Evolutionary conservation across 2,329 filamentous ascomycete species (phyloP), one percentile per base, ranked within the genome.

Genomic region (Cladophialophora bantiana): DNA sequence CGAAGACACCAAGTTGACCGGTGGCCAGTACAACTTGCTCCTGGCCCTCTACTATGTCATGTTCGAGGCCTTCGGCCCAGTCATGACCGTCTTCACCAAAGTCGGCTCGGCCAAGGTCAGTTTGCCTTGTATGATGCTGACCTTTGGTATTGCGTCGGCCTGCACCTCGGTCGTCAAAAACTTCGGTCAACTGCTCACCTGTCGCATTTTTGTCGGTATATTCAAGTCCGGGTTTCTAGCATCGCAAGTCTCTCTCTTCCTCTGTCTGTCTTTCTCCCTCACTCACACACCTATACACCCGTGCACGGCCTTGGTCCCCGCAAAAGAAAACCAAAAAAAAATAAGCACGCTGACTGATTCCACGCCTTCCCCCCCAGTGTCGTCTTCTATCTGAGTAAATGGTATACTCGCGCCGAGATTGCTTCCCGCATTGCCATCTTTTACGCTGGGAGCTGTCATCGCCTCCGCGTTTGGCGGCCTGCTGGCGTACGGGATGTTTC

Each of bases 361-460:
- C 40, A n/a, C 40, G 40, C 4, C n/a, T 42, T 42, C n/a, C 4
- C 40, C n/a, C 40, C 2, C 20, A 34, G 82, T 89, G 9, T 85
- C 90, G 3, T 42, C n/a, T 42, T 42, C 40, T 42, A 42, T 4
- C n/a, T 42, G 40, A 42, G 40, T 42, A 42, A 42, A 42, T 42
- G 40, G 40, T 42, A 42, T 42, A 42, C 40, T 42, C 10, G 40
- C 10, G 40, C 3, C 40, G 3, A 42, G 40, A 42, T 42, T 42
- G 40, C 40, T n/a, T 42, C 40, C 2, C 3, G 40, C n/a, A 81
- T 92, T 1, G 89, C 89, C 42, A 79, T 64, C 18, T 70, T 71
- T 78, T 94, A 93, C 72, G 90, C 90, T 0, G 90, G 90, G n/a
- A 0, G 88, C 85, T 26, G 90, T 90, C 73, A 90, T 93, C 66